Evolutionary conservation across 139 green algal species (phyloP), one percentile per base, ranked within the genome.

Genomic region (Tetradesmus lagerheimii): DNA sequence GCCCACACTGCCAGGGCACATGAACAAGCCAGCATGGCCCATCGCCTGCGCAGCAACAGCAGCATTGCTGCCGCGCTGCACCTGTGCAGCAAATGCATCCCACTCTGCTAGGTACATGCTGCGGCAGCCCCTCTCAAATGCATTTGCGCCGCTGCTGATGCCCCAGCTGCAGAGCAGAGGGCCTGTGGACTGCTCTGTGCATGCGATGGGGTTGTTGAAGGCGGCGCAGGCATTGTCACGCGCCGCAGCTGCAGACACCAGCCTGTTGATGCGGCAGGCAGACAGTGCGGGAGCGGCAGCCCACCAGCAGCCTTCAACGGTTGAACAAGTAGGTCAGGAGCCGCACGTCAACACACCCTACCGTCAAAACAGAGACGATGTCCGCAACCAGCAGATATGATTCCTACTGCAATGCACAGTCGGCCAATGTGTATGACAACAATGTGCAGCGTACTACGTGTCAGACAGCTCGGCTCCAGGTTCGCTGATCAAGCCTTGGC

Each of bases 21-120:
- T 74, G 43, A 86, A 20, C 5, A 31, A 71, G 5, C 80, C 80
- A 2, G n/a, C n/a, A 43, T 74, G 80, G 8, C 15, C 29, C 80
- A 86, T 34, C 16, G 80, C 80, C n/a, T 74, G 29, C 15, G 80
- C 45, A n/a, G 80, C 80, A 43, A 75, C 45, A 34, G 80, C 45
- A 12, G 29, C 80, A 15, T 34, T 20, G 16, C 38, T 41, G 29
- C 45, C 31, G 67, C 57, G 67, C 67, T 38, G 31, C 27, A 41
- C 80, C 45, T 35, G 80, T 18, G 29, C n/a, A 20, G 80, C 29
- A 74, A 74, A 86, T 16, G 34, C n/a, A 25, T 50, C 66, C 80
- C 80, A 86, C 37, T 86, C 80, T 18, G 80, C 34, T 47, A 86
- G 20, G 80, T 86, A 86, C 2, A 4, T 71, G 45, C 80, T 86